Evolutionary conservation across 495 filamentous ascomycete genomes (phyloP), one percentile per base, ranked within the genome.

Genomic region (Cairneyella variabilis): DNA sequence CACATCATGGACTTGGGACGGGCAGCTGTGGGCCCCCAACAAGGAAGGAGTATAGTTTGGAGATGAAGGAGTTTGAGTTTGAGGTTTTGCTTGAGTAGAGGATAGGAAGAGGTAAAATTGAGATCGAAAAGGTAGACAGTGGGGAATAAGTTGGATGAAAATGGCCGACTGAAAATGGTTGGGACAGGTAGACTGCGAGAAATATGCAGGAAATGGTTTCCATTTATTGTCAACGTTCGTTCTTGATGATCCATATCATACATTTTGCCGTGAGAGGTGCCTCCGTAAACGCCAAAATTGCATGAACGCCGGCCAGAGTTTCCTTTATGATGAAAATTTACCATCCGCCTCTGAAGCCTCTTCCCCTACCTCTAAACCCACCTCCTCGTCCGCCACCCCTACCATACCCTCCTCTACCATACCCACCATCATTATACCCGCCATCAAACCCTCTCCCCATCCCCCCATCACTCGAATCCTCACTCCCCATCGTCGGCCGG

Each of bases 1-100:
- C 67, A 42, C 78, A 80, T 57, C 76, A 80, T 49, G 78, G 78
- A 0, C 48, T 82, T 11, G 78, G 77, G 11, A 78, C 73, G 14
- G 76, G 76, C 5, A 71, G 66, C 7, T 78, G 75, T 55, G 77
- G 75, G 39, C 76, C 76, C 0, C 66, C 71, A n/a, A 78, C 78
- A 40, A 40, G 78, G 60, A 70, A 69, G 16, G 25, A 72, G 62
- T 79, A 82, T 61, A 66, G 72, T 53, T 66, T 80, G 11, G 54
- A 64, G 40, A 71, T 71, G 22, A 58, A 64, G 55, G 62, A 55
- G 14, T 76, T 76, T 56, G 70, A 78, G 46, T 71, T 72, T 45
- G 71, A 74, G 64, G 39, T 79, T 14, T 40, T 78, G 26, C 47
- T 78, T 9, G 48, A 56, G 38, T 60, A 56, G 36, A 27, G 21